Evolutionary conservation across 2,329 filamentous ascomycete genomes (phyloP).

Genomic region (Pseudogymnoascus sp.): DNA sequence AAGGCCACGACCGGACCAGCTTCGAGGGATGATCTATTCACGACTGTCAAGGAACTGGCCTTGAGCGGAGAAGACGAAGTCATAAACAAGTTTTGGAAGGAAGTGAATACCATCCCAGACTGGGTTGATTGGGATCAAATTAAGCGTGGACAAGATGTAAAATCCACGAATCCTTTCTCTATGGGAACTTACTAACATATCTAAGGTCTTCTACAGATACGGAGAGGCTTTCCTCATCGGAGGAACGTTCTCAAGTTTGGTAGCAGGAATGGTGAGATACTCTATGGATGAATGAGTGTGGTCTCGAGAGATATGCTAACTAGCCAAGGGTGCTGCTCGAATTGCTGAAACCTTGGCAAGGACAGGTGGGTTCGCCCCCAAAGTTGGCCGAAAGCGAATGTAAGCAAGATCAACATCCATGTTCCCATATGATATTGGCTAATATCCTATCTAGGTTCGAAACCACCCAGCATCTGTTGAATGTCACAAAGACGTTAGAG

Average conservation of each 20-base stretch:
- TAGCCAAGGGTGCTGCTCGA: slow-evolving; percentile 62
- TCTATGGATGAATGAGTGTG: not conserved
- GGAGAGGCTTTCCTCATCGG: slow-evolving; percentile 55
- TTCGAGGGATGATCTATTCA: slow-evolving; percentile 52
- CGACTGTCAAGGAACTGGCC: slow-evolving; percentile 52
- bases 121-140: slow-evolving; percentile 79
- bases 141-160: slow-evolving; percentile 58
- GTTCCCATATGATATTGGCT: not conserved
- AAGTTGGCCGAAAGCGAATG: slow-evolving; percentile 57
- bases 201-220: slow-evolving; percentile 64
- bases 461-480: slow-evolving; percentile 68
- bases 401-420: slow-evolving; percentile 30
- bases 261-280: not conserved
- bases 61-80: slow-evolving; percentile 42
- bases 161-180: not conserved
- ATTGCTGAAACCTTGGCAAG: slow-evolving; percentile 67
- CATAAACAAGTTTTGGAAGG: slow-evolving; percentile 51
- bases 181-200: not conserved
- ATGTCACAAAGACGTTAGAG: slow-evolving; percentile 58
- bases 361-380: slow-evolving; percentile 66
- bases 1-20: slow-evolving; percentile 31
- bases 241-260: slow-evolving; percentile 6
- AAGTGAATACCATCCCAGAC: slow-evolving; percentile 59
- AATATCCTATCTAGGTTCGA: slow-evolving; percentile 39
- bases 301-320: not conserved